phyloP scores from a whole-genome alignment of 78 protist genomes.

The Trichosphaerium sp. region DNA sequence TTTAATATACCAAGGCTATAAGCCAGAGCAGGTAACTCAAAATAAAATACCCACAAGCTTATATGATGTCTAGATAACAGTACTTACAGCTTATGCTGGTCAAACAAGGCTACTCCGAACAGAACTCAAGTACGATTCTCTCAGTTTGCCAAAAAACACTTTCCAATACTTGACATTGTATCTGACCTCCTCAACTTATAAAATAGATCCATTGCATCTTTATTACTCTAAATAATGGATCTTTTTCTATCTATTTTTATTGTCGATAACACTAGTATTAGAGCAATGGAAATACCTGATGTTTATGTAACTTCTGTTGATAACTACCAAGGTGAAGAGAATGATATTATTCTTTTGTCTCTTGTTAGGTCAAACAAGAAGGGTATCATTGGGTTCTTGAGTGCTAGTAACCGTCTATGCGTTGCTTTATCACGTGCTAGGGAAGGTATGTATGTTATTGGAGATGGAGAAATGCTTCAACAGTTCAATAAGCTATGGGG shows the following conservation, averaged over 20 bases:
- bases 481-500: not conserved
- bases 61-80: slow-evolving; percentile 17
- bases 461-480: slow-evolving; percentile 7
- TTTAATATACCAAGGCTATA: slow-evolving; percentile 30
- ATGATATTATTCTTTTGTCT: slow-evolving; percentile 35
- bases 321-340: slow-evolving; percentile 81
- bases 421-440: slow-evolving; percentile 69
- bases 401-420: slow-evolving; percentile 36
- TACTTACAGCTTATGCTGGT: slow-evolving; percentile 69
- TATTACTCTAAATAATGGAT: not conserved
- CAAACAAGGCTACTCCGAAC: slow-evolving; percentile 20
- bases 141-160: too few species aligned
- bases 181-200: not conserved
- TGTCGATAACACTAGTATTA: not conserved
- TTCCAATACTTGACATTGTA: not conserved
- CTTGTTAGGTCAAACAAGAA: slow-evolving; percentile 48
- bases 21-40: not conserved
- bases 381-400: slow-evolving; percentile 56
- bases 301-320: slow-evolving; percentile 55
- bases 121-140: not conserved
- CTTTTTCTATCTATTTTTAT: not conserved
- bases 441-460: slow-evolving; percentile 53
- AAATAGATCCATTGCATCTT: not conserved
- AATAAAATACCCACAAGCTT: not conserved
- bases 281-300: not conserved